Conservation (phyloP, 140 eudicot species). For the Stevia rebaudiana region DNA sequence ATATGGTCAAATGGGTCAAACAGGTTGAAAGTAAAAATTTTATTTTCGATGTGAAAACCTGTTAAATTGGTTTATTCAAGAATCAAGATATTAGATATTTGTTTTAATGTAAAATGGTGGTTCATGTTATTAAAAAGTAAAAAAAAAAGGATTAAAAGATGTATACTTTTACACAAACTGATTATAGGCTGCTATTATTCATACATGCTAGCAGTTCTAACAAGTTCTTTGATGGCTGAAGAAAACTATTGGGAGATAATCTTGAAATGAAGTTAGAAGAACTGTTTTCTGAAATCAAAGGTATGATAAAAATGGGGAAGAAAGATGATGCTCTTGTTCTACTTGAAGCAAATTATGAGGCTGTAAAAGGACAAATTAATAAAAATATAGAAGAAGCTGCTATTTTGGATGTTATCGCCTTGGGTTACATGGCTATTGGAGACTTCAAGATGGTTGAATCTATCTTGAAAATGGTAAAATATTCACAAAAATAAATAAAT, state of each 20-base stretch:
- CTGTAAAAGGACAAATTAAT: slow-evolving; percentile 58
- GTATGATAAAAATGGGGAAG: slow-evolving; percentile 54
- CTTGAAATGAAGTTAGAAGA: slow-evolving; percentile 59
- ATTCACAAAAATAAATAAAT: slow-evolving; percentile 4
- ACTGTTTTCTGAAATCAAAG: slow-evolving; percentile 64
- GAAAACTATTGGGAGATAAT: slow-evolving; percentile 33
- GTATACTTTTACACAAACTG: slow-evolving; percentile 3
- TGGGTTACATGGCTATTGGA: slow-evolving; percentile 74
- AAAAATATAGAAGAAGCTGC: slow-evolving; percentile 73
- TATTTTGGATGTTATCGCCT: slow-evolving; percentile 62
- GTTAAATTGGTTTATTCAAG: neutral
- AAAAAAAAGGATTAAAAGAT: neutral
- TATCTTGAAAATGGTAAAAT: slow-evolving; percentile 49
- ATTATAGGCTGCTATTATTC: neutral
- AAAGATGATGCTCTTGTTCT: slow-evolving; percentile 56
- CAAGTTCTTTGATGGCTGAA: slow-evolving; percentile 23
- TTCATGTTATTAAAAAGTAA: neutral
- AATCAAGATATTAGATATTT: neutral
- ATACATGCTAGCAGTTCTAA: slow-evolving; percentile 22
- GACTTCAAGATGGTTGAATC: slow-evolving; percentile 53
- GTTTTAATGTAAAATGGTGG: neutral
- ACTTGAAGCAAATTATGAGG: slow-evolving; percentile 76
- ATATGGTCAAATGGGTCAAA: neutral
- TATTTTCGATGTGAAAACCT: neutral
- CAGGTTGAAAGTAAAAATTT: neutral